Conservation (phyloP, 345 rosid genomes). For the Eucalyptus lansdowneana region DNA sequence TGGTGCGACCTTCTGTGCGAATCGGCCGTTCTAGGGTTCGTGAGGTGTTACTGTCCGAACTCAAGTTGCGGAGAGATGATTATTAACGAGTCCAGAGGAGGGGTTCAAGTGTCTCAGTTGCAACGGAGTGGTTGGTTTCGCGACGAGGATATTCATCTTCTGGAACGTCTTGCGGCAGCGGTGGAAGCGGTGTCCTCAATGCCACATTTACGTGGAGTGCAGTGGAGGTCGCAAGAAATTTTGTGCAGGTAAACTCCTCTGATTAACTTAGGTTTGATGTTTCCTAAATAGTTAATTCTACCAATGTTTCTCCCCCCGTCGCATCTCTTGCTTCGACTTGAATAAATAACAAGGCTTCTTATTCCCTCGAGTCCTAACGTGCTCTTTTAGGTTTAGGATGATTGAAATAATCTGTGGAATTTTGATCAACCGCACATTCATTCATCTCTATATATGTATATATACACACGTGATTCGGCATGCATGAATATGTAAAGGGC, state of each 20-base stretch:
- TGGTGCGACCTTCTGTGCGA: neutral
- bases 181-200: neutral
- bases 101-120: neutral
- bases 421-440: neutral
- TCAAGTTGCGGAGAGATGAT: neutral
- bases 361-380: neutral
- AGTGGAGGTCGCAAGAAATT: neutral
- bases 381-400: neutral
- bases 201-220: neutral
- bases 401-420: neutral
- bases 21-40: neutral
- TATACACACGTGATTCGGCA: no score
- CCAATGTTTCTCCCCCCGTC: no score
- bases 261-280: neutral
- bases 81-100: neutral
- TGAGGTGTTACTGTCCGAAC: neutral
- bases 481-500: no score
- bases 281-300: no score
- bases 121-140: neutral
- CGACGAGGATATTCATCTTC: neutral
- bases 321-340: no score
- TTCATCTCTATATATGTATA: neutral
- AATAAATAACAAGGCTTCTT: no score
- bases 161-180: neutral
- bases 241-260: neutral